phyloP scores from a whole-genome alignment of 306 rosid genomes.

The Arachis hypogaea region DNA sequence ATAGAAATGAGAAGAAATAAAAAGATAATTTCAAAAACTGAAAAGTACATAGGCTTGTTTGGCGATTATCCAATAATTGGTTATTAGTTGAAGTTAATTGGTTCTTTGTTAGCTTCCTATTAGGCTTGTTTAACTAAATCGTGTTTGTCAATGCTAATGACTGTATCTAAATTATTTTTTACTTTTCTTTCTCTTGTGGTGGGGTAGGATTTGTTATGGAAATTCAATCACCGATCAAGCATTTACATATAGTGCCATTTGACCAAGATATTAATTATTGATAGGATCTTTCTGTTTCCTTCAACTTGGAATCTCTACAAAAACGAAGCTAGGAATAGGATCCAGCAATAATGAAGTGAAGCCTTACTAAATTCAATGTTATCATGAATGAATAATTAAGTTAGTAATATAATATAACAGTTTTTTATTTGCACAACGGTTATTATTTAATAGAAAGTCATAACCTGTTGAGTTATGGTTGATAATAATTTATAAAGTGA shows the following conservation, averaged over 20 bases:
- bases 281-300: background rate
- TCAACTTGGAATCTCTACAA: background rate
- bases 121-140: background rate
- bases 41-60: too few species aligned
- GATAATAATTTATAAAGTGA: background rate
- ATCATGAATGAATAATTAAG: background rate
- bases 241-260: background rate
- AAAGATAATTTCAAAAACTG: too few species aligned
- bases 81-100: too few species aligned
- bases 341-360: background rate
- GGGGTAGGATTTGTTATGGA: background rate
- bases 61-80: too few species aligned
- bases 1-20: too few species aligned
- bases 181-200: too few species aligned
- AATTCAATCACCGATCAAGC: background rate
- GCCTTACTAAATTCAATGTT: background rate
- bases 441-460: slow-evolving; percentile 34
- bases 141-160: background rate
- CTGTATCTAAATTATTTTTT: too few species aligned
- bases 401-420: slow-evolving; percentile 2
- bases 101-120: too few species aligned
- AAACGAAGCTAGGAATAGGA: background rate
- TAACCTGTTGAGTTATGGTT: slow-evolving; percentile 6
- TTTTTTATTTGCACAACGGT: background rate
- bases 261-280: background rate